Conservation (phyloP, 2,329 filamentous ascomycete species). For the Rutstroemia sp. region DNA sequence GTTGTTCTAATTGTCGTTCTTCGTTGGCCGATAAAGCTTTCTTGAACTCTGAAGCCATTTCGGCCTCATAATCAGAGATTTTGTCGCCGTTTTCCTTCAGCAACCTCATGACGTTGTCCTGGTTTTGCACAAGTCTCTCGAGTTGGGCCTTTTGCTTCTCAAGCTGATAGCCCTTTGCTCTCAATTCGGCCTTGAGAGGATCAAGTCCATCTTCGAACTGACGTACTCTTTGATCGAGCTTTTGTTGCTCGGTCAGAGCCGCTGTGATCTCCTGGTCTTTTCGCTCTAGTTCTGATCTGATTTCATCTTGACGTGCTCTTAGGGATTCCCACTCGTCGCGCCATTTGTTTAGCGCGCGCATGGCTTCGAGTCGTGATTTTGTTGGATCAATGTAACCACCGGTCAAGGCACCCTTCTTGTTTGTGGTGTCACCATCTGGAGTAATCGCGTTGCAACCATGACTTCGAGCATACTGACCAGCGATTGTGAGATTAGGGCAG, state of each 20-base stretch:
- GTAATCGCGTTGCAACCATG: constrained; percentile 92
- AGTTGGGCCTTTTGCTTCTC: constrained; percentile 67
- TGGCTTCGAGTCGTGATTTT: constrained; percentile 78
- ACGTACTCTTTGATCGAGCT: constrained; percentile 68
- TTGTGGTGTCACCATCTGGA: constrained; percentile 86
- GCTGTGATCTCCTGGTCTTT: constrained; percentile 85
- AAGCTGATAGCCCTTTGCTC: constrained; percentile 65
- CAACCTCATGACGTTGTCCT: constrained; percentile 64
- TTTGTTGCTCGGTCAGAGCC: constrained; percentile 77
- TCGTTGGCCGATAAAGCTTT: constrained; percentile 80
- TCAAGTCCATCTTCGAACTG: constrained; percentile 78
- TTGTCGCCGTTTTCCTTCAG: constrained; percentile 71
- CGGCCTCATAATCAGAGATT: constrained; percentile 68
- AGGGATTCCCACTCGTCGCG: constrained; percentile 67
- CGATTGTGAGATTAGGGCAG: constrained; percentile 81
- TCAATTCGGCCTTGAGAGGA: constrained; percentile 69
- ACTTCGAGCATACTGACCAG: constrained; percentile 83
- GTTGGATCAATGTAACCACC: constrained; percentile 88
- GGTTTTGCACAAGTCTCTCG: constrained; percentile 56
- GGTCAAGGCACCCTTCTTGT: constrained; percentile 91
- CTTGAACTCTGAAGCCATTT: constrained; percentile 82
- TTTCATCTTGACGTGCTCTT: constrained; percentile 53
- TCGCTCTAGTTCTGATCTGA: constrained; percentile 62
- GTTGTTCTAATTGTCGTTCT: constrained; percentile 67
- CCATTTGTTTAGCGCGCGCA: constrained; percentile 67